These are phyloP conservation scores for Globisporangium solare DNA, from an alignment of 352 stramenopile genomes.

Conservation along the genomic window DNA sequence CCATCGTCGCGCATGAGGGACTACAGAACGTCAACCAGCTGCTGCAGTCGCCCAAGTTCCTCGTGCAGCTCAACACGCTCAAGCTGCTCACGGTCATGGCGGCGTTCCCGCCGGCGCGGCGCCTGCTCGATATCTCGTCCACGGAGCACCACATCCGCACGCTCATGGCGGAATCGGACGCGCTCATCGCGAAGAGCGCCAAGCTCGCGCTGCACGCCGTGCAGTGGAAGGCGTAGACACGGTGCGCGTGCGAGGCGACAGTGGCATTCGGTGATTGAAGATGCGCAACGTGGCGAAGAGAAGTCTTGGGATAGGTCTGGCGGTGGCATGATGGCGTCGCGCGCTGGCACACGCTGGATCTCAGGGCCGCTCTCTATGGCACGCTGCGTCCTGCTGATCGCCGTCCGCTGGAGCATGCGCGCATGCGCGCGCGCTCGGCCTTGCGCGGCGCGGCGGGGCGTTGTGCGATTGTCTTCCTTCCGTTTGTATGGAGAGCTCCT, in stretches of 20 bases:
- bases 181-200: constrained; percentile 52
- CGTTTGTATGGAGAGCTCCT: not conserved
- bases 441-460: no score
- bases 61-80: constrained; percentile 58
- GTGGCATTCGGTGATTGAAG: not conserved
- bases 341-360: not conserved
- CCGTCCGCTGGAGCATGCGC: no score
- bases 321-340: not conserved
- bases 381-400: not conserved
- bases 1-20: constrained; percentile 44
- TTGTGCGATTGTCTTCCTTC: not conserved
- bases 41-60: constrained; percentile 48
- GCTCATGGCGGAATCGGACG: constrained; percentile 34
- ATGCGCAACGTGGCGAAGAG: not conserved
- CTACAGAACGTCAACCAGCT: constrained; percentile 52
- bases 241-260: not conserved
- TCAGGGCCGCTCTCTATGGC: not conserved
- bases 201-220: constrained; percentile 43
- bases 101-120: constrained; percentile 46
- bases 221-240: constrained; percentile 50
- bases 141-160: constrained; percentile 47
- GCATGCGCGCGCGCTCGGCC: no score
- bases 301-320: not conserved
- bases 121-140: constrained; percentile 37
- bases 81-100: constrained; percentile 63